phyloP scores from a whole-genome alignment of 768 basidiomycete genomes.

The Russula sp. region DNA sequence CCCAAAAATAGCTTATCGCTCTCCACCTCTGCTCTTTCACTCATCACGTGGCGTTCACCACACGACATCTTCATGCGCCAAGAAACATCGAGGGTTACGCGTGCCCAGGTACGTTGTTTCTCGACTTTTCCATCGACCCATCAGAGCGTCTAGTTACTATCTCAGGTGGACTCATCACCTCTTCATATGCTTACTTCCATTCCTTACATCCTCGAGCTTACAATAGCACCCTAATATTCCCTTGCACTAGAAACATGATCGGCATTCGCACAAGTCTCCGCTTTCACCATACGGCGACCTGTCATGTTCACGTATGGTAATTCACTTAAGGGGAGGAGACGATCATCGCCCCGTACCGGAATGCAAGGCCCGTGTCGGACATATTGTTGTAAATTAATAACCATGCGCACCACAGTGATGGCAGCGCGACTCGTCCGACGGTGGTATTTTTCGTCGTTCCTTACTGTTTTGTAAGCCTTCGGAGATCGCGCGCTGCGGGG shows the following conservation, averaged over 20 bases:
- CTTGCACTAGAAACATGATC: conserved; percentile 6
- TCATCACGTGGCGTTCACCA: conserved; percentile 1
- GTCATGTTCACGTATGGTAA: conserved; percentile 6
- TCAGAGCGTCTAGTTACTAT: background rate
- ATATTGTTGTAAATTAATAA: background rate
- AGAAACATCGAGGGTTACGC: conserved; percentile 3
- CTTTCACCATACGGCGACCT: background rate
- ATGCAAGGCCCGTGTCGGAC: background rate
- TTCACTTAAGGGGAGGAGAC: too few relatives aligned
- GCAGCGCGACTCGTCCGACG: background rate
- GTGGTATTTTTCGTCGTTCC: background rate
- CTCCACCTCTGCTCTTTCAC: conserved; percentile 4
- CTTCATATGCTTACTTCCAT: conserved; percentile 1
- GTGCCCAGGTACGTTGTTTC: background rate
- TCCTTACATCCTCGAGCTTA: conserved; percentile 1
- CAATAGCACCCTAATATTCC: background rate
- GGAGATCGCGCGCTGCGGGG: conserved; percentile 15
- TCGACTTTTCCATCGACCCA: conserved; percentile 3
- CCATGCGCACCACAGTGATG: background rate
- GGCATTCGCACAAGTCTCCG: background rate
- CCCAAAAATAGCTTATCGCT: conserved; percentile 9
- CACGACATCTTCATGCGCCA: conserved; percentile 17
- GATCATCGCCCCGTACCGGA: background rate
- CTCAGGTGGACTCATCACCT: background rate
- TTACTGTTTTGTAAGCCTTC: conserved; percentile 11